Conservation (phyloP, 257 asterid genomes). For the Scutellaria barbata region DNA sequence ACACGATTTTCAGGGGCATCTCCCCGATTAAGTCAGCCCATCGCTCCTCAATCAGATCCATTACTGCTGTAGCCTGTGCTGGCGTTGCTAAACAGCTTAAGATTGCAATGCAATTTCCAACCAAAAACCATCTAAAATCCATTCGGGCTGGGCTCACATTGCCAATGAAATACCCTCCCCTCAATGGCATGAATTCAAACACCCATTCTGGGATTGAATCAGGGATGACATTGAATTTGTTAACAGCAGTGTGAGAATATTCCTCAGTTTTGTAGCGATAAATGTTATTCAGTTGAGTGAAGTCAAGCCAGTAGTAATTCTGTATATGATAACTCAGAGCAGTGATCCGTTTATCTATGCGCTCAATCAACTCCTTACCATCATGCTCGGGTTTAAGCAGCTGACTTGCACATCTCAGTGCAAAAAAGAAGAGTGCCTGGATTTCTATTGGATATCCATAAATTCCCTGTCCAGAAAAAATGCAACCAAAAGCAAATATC, state of each 20-base stretch:
- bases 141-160: slow-evolving; percentile 67
- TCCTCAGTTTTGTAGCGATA: slow-evolving; percentile 72
- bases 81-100: slow-evolving; percentile 62
- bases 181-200: slow-evolving; percentile 63
- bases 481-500: slow-evolving; percentile 19
- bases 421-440: slow-evolving; percentile 72
- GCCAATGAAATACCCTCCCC: slow-evolving; percentile 66
- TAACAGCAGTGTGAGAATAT: slow-evolving; percentile 70
- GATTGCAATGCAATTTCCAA: slow-evolving; percentile 65
- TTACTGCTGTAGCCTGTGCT: slow-evolving; percentile 56
- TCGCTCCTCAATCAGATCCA: slow-evolving; percentile 69
- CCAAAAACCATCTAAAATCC: slow-evolving; percentile 68
- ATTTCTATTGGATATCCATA: slow-evolving; percentile 72
- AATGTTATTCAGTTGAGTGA: slow-evolving; percentile 65
- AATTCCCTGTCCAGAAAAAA: slow-evolving; percentile 50
- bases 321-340: slow-evolving; percentile 64
- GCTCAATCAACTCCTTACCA: slow-evolving; percentile 57
- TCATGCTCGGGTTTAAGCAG: slow-evolving; percentile 64
- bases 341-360: slow-evolving; percentile 62
- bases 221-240: slow-evolving; percentile 66
- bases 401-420: slow-evolving; percentile 62
- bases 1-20: slow-evolving; percentile 61
- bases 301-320: slow-evolving; percentile 70
- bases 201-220: slow-evolving; percentile 68
- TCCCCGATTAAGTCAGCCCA: slow-evolving; percentile 63